Evolutionary conservation across 1,284 basidiomycete species (phyloP).

Genomic region (Tilletia indica): DNA sequence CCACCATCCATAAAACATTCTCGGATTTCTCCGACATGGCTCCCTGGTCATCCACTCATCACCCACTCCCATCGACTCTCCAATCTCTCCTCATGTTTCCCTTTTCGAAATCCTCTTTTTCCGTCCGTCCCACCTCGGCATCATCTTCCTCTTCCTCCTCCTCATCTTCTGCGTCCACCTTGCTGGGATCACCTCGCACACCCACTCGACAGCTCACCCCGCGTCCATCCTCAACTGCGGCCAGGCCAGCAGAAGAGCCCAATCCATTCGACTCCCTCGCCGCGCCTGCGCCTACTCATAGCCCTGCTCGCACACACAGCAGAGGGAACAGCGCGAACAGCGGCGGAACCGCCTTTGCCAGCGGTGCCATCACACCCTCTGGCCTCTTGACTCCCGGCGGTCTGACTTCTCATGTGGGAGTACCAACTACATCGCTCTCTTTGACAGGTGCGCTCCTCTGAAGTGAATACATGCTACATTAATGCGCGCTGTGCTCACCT

Average conservation of each 20-base stretch:
- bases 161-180: constrained; percentile 26
- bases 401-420: constrained; percentile 39
- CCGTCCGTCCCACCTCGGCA: background rate
- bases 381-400: constrained; percentile 49
- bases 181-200: constrained; percentile 41
- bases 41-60: background rate
- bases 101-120: background rate
- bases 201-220: constrained; percentile 27
- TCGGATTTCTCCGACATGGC: background rate
- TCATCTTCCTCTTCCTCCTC: constrained; percentile 8
- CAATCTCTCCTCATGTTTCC: constrained; percentile 17
- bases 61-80: background rate
- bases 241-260: constrained; percentile 32
- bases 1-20: background rate
- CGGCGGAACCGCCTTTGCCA: constrained; percentile 17
- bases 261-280: constrained; percentile 47
- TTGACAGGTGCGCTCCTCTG: constrained; percentile 28
- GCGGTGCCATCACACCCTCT: constrained; percentile 29
- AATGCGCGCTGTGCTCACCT: background rate
- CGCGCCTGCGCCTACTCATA: constrained; percentile 21
- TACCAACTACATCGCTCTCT: constrained; percentile 46
- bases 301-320: constrained; percentile 30
- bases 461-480: background rate
- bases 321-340: constrained; percentile 34
- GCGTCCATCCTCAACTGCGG: background rate